Evolutionary conservation across 257 asterid species (phyloP).

Genomic region (Jacaranda copaia): DNA sequence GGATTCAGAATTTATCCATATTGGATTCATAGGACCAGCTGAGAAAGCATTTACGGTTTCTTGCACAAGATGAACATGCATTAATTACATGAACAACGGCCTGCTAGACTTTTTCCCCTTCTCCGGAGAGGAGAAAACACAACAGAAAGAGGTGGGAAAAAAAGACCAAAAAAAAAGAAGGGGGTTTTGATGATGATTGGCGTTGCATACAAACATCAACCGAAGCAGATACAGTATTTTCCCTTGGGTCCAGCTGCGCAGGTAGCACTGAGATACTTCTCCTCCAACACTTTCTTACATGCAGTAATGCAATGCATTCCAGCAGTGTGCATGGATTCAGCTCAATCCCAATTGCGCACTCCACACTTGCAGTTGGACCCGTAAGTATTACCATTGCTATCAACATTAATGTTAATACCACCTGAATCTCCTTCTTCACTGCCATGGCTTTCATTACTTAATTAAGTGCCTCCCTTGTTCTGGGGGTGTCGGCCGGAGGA

Average conservation of each 20-base stretch:
- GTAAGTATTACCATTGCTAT: constrained; percentile 7
- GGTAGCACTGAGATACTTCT: constrained; percentile 42
- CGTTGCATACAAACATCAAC: constrained; percentile 16
- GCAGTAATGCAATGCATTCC: constrained; percentile 40
- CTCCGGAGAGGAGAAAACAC: neutral
- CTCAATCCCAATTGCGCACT: constrained; percentile 47
- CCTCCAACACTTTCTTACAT: constrained; percentile 43
- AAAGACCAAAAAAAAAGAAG: too few species aligned
- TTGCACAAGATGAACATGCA: neutral
- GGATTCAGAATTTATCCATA: too few species aligned
- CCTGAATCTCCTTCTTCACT: constrained; percentile 2
- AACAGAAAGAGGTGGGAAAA: neutral
- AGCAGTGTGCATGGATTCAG: constrained; percentile 51
- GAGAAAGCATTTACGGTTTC: neutral
- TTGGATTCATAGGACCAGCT: neutral
- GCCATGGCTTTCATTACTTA: neutral
- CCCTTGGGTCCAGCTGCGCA: constrained; percentile 48
- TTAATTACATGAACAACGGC: neutral
- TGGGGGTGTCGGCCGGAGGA: neutral
- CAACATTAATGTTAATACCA: constrained; percentile 13
- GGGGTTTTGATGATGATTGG: neutral
- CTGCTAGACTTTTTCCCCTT: neutral
- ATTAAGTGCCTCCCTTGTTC: too few species aligned
- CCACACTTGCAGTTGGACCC: constrained; percentile 39
- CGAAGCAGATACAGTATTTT: constrained; percentile 52